Evolutionary conservation across 108 stramenopile species (phyloP), one percentile per base, ranked within the genome.

Genomic region (Stephanodiscus minutulus): DNA sequence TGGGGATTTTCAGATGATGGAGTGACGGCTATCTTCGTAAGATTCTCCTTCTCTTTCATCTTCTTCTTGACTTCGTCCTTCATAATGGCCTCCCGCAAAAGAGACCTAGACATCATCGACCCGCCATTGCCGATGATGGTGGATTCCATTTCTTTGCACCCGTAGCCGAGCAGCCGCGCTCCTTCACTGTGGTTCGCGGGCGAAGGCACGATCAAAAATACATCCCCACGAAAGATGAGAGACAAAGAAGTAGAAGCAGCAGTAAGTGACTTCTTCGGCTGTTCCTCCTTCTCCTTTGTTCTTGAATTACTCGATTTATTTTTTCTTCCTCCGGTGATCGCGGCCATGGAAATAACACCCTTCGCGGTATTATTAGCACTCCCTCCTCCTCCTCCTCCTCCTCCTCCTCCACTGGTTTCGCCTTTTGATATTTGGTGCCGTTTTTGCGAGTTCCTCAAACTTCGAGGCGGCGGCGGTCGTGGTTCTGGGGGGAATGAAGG

Each of bases 91-190:
- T 86, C 86, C 39, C 82, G 65, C 20, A 88, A 25, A 29, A 83
- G 77, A 35, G 57, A 58, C n/a, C 66, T 65, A 12, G 87, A 79
- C 11, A 92, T 66, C 3, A 92, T 61, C 43, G 81, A 76, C 6
- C 91, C 91, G 47, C 91, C 91, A 49, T 86, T 67, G 24, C 37
- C 46, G 7, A 44, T 64, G 46, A 92, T 86, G 13, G 63, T 39
- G 13, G 68, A 27, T 74, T 88, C 86, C 70, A 84, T 77, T 27
- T 88, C 81, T 20, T 70, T 62, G 31, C 60, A 47, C 28, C 77
- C 69, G 47, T 79, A 91, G 20, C 76, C 76, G 0, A 88, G 20
- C 43, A 39, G 39, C 39, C 9, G 39, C 58, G 54, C 66, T 6
- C 65, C 83, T 35, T 65, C 60, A 15, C 39, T 60, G 18, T 64